Base-by-base conservation (phyloP, 23 red algal species). In the Gracilaria vermiculophylla region DNA sequence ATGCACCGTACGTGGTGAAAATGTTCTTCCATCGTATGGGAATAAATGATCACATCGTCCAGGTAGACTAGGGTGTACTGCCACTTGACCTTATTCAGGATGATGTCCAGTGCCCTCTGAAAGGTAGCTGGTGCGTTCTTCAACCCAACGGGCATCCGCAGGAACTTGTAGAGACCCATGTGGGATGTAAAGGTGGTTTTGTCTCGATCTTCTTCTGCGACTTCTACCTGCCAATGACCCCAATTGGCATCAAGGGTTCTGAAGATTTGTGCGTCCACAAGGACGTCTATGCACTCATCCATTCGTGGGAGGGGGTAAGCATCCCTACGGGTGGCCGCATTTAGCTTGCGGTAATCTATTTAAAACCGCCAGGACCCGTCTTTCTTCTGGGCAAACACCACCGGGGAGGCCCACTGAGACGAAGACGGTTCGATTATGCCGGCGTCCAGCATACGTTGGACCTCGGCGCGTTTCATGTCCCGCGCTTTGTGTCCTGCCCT, bases 81-180 rank as follows among this genome's bases (percentile, higher is more conserved):
- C 43, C 6, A 47, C 12, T 47, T 47, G 6, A 47, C 43, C 6
- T 12, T 5, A 8, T 5, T 8, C 5, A 47, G 43, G 43, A 47
- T 47, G 12, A 47, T 47, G 43, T 47, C 43, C 43, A 47, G 12
- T 5, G 43, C 43, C 43, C 43, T 47, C 43, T 80, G 44, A 12
- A 80, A 80, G 16, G 44, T 80, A 32, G 44, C 75, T 53, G 75
- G 44, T 21, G 75, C 75, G 43, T 80, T 54, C 5, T 14, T 80
- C 15, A 60, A 53, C 5, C 75, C 75, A 80, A 80, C 57, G 43
- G 43, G 41, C 44, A 80, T 48, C 20, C 51, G 57, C 31, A 9
- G 5, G 44, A 54, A 80, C 7, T 43, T 10, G 3, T 54, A 80
- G 29, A 27, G 6, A 37, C 75, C 41, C 4, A 5, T 53, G 7